Evolutionary conservation across 208 protist species (phyloP).

Genomic region (Wallacemonas collosoma): DNA sequence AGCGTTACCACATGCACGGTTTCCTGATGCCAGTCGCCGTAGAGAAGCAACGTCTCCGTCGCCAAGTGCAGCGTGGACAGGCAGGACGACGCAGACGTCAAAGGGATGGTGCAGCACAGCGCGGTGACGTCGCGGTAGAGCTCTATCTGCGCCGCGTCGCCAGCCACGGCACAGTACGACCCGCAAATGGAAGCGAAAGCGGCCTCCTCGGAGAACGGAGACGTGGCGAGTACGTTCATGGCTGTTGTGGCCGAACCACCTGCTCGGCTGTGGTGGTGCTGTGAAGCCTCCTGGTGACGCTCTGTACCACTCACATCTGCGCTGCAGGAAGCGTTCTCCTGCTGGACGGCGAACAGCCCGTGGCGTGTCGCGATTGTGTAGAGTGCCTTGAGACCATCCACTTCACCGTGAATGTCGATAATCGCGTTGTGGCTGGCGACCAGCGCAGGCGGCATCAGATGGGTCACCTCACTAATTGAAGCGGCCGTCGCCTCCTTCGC

Average conservation of each 20-base stretch:
- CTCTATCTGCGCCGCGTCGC: neutral
- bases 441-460: constrained; percentile 2
- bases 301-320: neutral
- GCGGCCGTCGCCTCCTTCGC: neutral
- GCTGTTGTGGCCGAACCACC: neutral
- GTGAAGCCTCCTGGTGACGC: too few relatives aligned
- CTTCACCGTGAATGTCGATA: neutral
- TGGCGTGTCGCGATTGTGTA: constrained; percentile 14
- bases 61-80: constrained; percentile 13
- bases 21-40: constrained; percentile 11
- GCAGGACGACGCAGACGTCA: neutral
- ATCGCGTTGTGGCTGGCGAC: neutral
- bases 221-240: constrained; percentile 5
- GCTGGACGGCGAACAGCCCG: constrained; percentile 1
- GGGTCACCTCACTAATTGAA: constrained; percentile 7
- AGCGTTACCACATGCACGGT: constrained; percentile 17
- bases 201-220: constrained; percentile 4
- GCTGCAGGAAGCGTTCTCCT: neutral
- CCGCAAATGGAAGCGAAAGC: constrained; percentile 12
- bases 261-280: too few relatives aligned
- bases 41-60: constrained; percentile 6
- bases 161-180: neutral
- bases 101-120: neutral
- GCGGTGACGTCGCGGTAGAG: neutral
- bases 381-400: neutral